A percentile compares a stretch with the other conserved stretches of the same genome.
phyloP scores from a whole-genome alignment of 148 eudicot genomes.

The Nyssa sinensis region DNA sequence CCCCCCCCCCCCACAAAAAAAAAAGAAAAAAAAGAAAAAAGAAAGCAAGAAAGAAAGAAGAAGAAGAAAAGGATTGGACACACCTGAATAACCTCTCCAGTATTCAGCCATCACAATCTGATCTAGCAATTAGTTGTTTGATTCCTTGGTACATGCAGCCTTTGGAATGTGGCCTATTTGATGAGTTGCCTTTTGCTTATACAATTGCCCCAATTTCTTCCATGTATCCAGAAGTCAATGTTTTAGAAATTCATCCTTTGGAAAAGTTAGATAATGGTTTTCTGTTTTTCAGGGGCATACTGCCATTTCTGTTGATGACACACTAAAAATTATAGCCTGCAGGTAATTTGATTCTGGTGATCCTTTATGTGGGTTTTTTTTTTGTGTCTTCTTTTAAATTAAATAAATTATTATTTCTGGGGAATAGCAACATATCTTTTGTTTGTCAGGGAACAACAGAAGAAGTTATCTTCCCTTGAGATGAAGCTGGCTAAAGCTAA shows the following conservation, averaged over 20 bases:
- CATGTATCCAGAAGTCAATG: background rate
- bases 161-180: background rate
- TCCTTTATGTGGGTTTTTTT: background rate
- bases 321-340: slow-evolving; percentile 69
- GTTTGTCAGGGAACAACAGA: slow-evolving; percentile 66
- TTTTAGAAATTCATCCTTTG: background rate
- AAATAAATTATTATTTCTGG: background rate
- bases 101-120: background rate
- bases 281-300: slow-evolving; percentile 54
- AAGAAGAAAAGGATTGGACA: background rate
- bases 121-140: background rate
- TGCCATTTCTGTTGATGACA: slow-evolving; percentile 78
- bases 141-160: slow-evolving; percentile 8
- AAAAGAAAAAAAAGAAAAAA: too few species aligned
- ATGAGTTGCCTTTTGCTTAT: background rate
- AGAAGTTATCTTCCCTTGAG: slow-evolving; percentile 72
- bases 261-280: slow-evolving; percentile 1
- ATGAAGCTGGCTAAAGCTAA: slow-evolving; percentile 75
- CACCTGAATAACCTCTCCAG: background rate
- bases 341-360: slow-evolving; percentile 41
- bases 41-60: too few species aligned
- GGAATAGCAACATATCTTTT: slow-evolving; percentile 11
- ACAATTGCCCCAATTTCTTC: background rate
- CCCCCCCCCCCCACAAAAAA: too few species aligned
- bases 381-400: slow-evolving; percentile 1